Base-by-base conservation (phyloP, 208 protist genomes). In the Acanthamoeba pearcei region DNA sequence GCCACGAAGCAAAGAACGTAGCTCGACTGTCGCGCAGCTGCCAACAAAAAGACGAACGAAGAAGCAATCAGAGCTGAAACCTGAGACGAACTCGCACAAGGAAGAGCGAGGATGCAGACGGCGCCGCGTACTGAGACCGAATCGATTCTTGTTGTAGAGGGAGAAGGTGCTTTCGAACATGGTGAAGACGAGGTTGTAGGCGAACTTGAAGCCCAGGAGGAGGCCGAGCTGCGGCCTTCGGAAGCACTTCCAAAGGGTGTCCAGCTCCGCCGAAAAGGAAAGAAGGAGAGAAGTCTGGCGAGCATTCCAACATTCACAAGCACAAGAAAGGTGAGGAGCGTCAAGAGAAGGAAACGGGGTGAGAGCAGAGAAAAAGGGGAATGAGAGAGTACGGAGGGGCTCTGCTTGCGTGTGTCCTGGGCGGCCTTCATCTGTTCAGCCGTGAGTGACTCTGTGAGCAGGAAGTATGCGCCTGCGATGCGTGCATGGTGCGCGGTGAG, bases 61-160 rank as follows among this genome's bases (percentile, higher is more conserved):
- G 66, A 27, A 3, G 15, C 9, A 0, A 10, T 66, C 15, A 66
- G 60, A 66, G 62, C 12, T 29, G 12, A 29, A 22, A 70, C 62
- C 62, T 60, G 17, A 60, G 17, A 22, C 55, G 12, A 24, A 22
- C 55, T 15, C 17, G 24, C n/a, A 6, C 55, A 15, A 24, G 51
- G 6, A 9, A 22, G 51, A 62, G n/a, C 5, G 51, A 60, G 38
- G 55, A 24, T 12, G 19, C n/a, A 15, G 22, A 15, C 12, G 55
- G 51, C 8, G 19, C 12, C 15, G 55, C 29, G 46, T 88, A 66
- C 82, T 68, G 49, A 90, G 82, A 17, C 66, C 55, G 55, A 90
- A 90, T 38, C 82, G 82, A 29, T 60, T 62, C 53, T 70, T 90
- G 82, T 90, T 90, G 57, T 70, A 90, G 55, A 70, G 49, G 82